Conservation (phyloP, 1,284 basidiomycete species). For the Testicularia cyperi region DNA sequence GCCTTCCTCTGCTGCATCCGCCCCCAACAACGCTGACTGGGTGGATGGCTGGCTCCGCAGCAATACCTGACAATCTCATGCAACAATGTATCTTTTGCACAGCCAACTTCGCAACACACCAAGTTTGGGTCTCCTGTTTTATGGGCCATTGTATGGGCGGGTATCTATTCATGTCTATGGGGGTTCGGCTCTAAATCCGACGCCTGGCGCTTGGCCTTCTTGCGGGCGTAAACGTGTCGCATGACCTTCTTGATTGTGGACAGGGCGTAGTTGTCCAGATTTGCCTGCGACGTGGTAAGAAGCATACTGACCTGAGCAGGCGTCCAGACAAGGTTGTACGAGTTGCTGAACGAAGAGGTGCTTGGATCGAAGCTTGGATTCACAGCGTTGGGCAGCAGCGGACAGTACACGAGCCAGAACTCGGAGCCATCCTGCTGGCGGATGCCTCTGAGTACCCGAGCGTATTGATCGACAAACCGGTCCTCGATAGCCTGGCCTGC, state of each 20-base stretch:
- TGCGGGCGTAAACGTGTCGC: constrained; percentile 24
- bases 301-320: constrained; percentile 48
- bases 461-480: constrained; percentile 31
- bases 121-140: too few species aligned
- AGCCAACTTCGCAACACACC: not conserved
- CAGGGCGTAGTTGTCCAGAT: constrained; percentile 39
- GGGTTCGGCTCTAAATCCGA: too few species aligned
- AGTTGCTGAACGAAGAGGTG: constrained; percentile 46
- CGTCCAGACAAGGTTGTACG: constrained; percentile 57
- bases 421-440: constrained; percentile 11
- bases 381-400: constrained; percentile 42
- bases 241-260: constrained; percentile 26
- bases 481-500: too few species aligned
- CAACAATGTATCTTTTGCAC: not conserved
- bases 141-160: too few species aligned
- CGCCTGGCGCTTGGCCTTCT: constrained; percentile 27
- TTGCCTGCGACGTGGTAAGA: constrained; percentile 36
- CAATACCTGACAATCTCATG: constrained; percentile 10
- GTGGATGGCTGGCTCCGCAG: constrained; percentile 24
- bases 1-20: too few species aligned
- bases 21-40: constrained; percentile 3
- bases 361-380: constrained; percentile 51
- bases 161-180: too few species aligned
- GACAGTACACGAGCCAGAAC: constrained; percentile 50
- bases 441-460: constrained; percentile 17